phyloP scores from a whole-genome alignment of 2,329 filamentous ascomycete species.

The Lasiodiplodia gonubiensis region DNA sequence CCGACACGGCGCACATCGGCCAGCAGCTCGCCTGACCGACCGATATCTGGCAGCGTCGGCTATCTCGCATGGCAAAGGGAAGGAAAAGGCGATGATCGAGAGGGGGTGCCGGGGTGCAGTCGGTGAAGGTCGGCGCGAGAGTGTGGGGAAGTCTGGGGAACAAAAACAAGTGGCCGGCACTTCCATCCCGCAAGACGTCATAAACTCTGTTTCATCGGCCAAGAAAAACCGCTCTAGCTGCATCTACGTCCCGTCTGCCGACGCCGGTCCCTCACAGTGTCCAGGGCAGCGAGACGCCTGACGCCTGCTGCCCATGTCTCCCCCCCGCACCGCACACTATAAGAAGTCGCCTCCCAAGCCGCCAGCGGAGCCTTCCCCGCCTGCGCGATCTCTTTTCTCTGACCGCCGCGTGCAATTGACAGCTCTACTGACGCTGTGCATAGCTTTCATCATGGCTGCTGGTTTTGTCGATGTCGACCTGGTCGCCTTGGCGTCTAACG shows the following conservation, averaged over 20 bases:
- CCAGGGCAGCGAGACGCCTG: background rate
- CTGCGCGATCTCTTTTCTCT: background rate
- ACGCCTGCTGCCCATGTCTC: background rate
- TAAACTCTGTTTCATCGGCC: background rate
- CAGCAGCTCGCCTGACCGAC: background rate
- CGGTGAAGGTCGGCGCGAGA: background rate
- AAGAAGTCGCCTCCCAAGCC: slow-evolving; percentile 14
- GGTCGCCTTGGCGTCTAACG: slow-evolving; percentile 40
- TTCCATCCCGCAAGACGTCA: background rate
- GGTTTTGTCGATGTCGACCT: slow-evolving; percentile 39
- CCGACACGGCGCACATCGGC: no score
- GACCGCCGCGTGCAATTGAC: background rate
- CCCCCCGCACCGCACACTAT: slow-evolving; percentile 4
- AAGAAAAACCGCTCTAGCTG: background rate
- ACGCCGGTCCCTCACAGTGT: background rate
- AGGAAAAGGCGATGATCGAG: background rate
- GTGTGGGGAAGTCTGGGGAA: slow-evolving; percentile 14
- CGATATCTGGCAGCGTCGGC: background rate
- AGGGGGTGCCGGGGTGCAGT: background rate
- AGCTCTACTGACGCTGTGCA: slow-evolving; percentile 13
- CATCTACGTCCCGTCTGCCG: background rate
- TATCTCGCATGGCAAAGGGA: background rate
- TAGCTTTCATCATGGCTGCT: slow-evolving; percentile 20
- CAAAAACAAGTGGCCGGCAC: background rate
- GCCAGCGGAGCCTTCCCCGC: background rate